These are phyloP conservation scores for Fusarium palustre DNA, from an alignment of 2,329 filamentous ascomycete genomes.

Conservation along the genomic window DNA sequence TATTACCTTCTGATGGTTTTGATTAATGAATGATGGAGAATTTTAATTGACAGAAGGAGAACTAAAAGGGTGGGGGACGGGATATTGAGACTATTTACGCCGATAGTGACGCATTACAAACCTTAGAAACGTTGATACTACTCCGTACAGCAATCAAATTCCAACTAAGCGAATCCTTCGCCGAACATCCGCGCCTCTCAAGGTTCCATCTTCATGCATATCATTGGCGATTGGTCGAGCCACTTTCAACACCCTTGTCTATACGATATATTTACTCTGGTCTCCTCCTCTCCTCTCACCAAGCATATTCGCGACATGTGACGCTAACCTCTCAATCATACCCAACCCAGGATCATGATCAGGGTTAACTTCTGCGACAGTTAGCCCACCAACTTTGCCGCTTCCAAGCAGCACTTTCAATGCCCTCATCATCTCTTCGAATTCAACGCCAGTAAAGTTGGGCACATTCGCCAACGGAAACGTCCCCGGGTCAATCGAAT, in stretches of 20 bases:
- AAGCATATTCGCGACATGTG: conserved; percentile 16
- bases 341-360: conserved; percentile 36
- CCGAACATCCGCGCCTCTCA: neutral
- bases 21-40: neutral
- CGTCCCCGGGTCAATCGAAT: conserved; percentile 34
- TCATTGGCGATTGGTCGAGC: neutral
- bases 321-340: conserved; percentile 28
- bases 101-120: neutral
- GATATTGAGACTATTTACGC: neutral
- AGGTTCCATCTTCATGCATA: neutral
- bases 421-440: conserved; percentile 38
- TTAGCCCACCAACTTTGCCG: conserved; percentile 25
- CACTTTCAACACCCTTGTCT: neutral
- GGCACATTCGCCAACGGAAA: conserved; percentile 41
- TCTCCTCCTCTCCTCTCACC: neutral
- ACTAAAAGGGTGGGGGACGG: neutral
- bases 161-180: neutral
- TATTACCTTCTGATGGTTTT: neutral
- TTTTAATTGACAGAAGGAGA: too few relatives aligned
- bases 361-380: conserved; percentile 39
- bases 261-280: neutral
- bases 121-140: neutral
- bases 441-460: conserved; percentile 38
- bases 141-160: too few relatives aligned
- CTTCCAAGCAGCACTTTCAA: conserved; percentile 17